These are phyloP conservation scores for Phylloporus rhodoxanthus DNA, from an alignment of 768 basidiomycete genomes.

Conservation along the genomic window DNA sequence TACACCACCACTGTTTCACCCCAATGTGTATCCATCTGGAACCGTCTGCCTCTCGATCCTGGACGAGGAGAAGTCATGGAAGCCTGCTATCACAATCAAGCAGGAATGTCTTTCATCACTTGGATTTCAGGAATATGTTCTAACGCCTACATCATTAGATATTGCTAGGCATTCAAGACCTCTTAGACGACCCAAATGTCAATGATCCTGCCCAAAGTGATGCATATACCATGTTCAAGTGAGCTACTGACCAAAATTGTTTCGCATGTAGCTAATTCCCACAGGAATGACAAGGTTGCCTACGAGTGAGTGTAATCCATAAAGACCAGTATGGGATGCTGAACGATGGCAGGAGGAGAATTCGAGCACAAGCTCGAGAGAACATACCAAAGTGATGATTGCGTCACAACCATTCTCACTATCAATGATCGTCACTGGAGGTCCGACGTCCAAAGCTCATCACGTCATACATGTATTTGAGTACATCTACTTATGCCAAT, in stretches of 20 bases:
- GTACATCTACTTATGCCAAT: slow-evolving; percentile 7
- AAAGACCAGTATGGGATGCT: background rate
- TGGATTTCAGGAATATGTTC: background rate
- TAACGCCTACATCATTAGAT: slow-evolving; percentile 49
- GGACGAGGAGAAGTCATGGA: slow-evolving; percentile 99
- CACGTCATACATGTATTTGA: slow-evolving; percentile 8
- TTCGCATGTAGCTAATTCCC: slow-evolving; percentile 6
- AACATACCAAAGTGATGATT: slow-evolving; percentile 77
- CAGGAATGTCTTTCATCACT: slow-evolving; percentile 51
- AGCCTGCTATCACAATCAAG: slow-evolving; percentile 97
- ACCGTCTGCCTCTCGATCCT: slow-evolving; percentile 97
- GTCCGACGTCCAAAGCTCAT: background rate
- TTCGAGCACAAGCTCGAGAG: slow-evolving; percentile 83
- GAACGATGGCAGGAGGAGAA: slow-evolving; percentile 52
- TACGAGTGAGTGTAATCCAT: slow-evolving; percentile 65
- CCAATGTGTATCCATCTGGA: slow-evolving; percentile 97
- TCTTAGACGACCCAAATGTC: slow-evolving; percentile 92
- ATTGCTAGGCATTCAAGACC: slow-evolving; percentile 90
- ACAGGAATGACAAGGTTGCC: slow-evolving; percentile 86
- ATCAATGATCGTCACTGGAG: background rate
- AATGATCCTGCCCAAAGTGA: slow-evolving; percentile 98
- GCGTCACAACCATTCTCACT: background rate
- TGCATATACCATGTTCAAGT: slow-evolving; percentile 99
- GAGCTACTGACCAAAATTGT: slow-evolving; percentile 28
- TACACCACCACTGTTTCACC: slow-evolving; percentile 90